Evolutionary conservation across 306 rosid species (phyloP).

Genomic region (Purshia tridentata): DNA sequence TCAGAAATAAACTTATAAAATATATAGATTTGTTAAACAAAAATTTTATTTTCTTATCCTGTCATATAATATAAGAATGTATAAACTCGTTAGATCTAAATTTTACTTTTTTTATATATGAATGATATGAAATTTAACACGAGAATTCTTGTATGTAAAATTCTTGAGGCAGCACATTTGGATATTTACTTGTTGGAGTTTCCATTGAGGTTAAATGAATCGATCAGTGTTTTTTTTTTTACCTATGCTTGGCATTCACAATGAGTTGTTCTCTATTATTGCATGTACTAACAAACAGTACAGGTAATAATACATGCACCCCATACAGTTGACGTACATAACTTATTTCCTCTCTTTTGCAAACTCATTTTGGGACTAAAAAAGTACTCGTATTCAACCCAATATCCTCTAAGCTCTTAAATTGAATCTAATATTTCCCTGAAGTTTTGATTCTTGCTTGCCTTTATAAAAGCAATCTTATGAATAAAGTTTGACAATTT

Average conservation of each 20-base stretch:
- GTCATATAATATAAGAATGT: too few relatives aligned
- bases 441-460: too few relatives aligned
- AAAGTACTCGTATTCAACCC: not conserved
- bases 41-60: too few relatives aligned
- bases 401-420: not conserved
- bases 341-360: not conserved
- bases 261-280: not conserved
- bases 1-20: too few relatives aligned
- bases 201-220: not conserved
- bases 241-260: not conserved
- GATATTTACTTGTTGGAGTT: not conserved
- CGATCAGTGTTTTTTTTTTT: not conserved
- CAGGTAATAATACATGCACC: slow-evolving; percentile 15
- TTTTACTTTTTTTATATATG: too few relatives aligned
- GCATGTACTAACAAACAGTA: not conserved
- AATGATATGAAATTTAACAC: too few relatives aligned
- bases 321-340: not conserved
- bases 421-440: too few relatives aligned
- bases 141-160: not conserved
- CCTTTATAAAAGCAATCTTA: too few relatives aligned
- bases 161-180: not conserved
- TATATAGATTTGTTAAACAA: too few relatives aligned
- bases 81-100: too few relatives aligned
- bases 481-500: too few relatives aligned
- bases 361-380: not conserved